phyloP scores from a whole-genome alignment of 2,329 filamentous ascomycete genomes.

The Sporothrix euskadiensis region DNA sequence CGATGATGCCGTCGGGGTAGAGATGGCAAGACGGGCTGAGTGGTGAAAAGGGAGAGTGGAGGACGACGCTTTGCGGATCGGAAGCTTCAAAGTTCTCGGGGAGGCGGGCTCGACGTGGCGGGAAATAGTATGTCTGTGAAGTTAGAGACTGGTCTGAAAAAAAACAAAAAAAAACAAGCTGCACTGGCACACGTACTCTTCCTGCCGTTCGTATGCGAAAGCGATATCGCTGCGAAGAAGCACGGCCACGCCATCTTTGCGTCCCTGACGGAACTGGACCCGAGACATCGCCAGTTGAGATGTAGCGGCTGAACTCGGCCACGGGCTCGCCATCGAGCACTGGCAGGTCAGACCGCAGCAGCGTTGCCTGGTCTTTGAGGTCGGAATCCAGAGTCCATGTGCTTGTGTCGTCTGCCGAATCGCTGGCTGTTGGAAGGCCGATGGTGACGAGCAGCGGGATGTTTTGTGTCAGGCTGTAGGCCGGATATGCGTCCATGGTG shows the following conservation, averaged over 20 bases:
- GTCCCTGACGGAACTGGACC: slow-evolving; percentile 40
- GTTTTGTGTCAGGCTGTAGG: slow-evolving; percentile 81
- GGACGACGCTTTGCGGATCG: slow-evolving; percentile 49
- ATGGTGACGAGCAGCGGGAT: slow-evolving; percentile 81
- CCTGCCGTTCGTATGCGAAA: slow-evolving; percentile 74
- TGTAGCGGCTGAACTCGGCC: slow-evolving; percentile 63
- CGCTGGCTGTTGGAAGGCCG: slow-evolving; percentile 58
- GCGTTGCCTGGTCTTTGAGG: slow-evolving; percentile 59
- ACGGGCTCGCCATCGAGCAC: slow-evolving; percentile 65
- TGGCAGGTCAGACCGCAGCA: slow-evolving; percentile 71
- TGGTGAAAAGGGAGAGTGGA: slow-evolving; percentile 91
- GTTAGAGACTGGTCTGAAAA: background rate
- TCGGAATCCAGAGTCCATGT: slow-evolving; percentile 49
- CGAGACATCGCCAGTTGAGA: slow-evolving; percentile 65
- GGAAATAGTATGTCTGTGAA: slow-evolving; percentile 55
- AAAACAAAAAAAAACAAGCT: background rate
- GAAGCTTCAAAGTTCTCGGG: slow-evolving; percentile 54
- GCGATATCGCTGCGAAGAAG: slow-evolving; percentile 53
- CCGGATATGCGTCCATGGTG: slow-evolving; percentile 75
- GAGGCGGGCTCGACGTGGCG: slow-evolving; percentile 57
- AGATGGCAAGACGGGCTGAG: slow-evolving; percentile 78
- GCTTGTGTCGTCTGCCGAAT: slow-evolving; percentile 32
- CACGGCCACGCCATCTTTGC: slow-evolving; percentile 64
- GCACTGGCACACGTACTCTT: slow-evolving; percentile 63
- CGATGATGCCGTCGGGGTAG: slow-evolving; percentile 87